Evolutionary conservation across 495 filamentous ascomycete genomes (phyloP), one percentile per base, ranked within the genome.

Genomic region (Neurospora sp.): DNA sequence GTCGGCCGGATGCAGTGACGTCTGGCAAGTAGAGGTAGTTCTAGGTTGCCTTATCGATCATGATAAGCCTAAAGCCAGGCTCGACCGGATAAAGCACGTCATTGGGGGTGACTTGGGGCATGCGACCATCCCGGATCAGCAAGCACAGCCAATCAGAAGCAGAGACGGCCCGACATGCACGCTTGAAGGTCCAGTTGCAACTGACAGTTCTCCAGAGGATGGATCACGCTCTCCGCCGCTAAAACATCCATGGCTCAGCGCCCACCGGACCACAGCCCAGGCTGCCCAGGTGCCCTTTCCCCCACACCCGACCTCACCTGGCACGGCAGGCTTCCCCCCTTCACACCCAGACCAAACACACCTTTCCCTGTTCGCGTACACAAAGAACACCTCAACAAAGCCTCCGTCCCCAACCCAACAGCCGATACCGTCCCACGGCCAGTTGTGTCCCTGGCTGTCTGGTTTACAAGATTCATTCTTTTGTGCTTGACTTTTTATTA

Each of bases 341-440:
- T 53, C 20, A 22, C 46, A 53, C 46, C 46, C n/a, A 20, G 27
- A 68, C 18, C 69, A 20, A 53, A 20, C 46, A 53, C 46, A 53
- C 46, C 46, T 53, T 53, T 53, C 46, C 46, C 46, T 53, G 46
- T 53, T 53, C 46, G 40, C 70, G 27, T 27, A 42, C 70, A 31
- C 42, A 71, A 40, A 61, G 41, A 61, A 53, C 18, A 37, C 18
- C 41, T 37, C 70, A n/a, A 38, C 40, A 71, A 71, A 53, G 70
- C 70, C 70, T 22, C 42, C 48, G 31, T 40, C 7, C 69, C 27
- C 3, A 27, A 27, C 69, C 69, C 70, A 59, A 71, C 70, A 71
- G 70, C 70, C 70, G 70, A 41, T 46, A 71, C 42, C 70, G 27
- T 71, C 70, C 16, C 70, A 59, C 48, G 44, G 44, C 2, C 44